These are phyloP conservation scores for Cyberlindnera bimundalis DNA, from an alignment of 805 yeast genomes.

Conservation along the genomic window DNA sequence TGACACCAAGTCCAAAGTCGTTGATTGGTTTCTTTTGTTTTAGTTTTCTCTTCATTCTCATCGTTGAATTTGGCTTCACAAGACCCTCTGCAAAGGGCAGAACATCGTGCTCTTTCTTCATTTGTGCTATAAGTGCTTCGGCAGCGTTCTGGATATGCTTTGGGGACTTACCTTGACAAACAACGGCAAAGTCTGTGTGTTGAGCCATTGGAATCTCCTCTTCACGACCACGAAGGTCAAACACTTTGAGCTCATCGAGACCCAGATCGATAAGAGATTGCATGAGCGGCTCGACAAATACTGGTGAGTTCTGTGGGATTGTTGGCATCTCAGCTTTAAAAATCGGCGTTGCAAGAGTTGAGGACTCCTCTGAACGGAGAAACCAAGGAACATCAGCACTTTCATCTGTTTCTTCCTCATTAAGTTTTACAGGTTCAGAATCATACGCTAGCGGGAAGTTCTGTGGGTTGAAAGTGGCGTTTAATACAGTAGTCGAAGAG, in stretches of 20 bases:
- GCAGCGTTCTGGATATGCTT: conserved; percentile 75
- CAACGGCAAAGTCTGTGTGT: conserved; percentile 47
- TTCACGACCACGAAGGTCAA: conserved; percentile 53
- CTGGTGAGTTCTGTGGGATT: conserved; percentile 60
- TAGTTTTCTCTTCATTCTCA: conserved; percentile 48
- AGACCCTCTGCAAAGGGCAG: conserved; percentile 69
- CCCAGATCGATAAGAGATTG: conserved; percentile 57
- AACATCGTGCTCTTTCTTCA: conserved; percentile 49
- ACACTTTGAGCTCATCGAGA: conserved; percentile 53
- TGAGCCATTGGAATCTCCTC: conserved; percentile 38
- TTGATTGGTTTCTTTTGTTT: conserved; percentile 48
- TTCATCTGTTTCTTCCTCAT: too few relatives aligned
- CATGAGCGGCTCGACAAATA: conserved; percentile 41
- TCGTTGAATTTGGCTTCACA: conserved; percentile 52
- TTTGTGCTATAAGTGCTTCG: conserved; percentile 47
- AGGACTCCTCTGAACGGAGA: conserved; percentile 41
- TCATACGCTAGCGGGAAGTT: background rate
- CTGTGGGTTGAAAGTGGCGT: background rate
- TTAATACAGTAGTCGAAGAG: background rate
- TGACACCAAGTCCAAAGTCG: conserved; percentile 53
- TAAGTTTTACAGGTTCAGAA: too few relatives aligned
- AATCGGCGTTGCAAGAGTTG: conserved; percentile 33
- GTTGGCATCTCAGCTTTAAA: conserved; percentile 44
- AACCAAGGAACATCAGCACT: conserved; percentile 66
- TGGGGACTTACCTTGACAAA: conserved; percentile 73